Percentiles rank a stretch among this genome's conserved stretches.
Conservation (phyloP, 306 rosid species). For the Castanospermum australe region DNA sequence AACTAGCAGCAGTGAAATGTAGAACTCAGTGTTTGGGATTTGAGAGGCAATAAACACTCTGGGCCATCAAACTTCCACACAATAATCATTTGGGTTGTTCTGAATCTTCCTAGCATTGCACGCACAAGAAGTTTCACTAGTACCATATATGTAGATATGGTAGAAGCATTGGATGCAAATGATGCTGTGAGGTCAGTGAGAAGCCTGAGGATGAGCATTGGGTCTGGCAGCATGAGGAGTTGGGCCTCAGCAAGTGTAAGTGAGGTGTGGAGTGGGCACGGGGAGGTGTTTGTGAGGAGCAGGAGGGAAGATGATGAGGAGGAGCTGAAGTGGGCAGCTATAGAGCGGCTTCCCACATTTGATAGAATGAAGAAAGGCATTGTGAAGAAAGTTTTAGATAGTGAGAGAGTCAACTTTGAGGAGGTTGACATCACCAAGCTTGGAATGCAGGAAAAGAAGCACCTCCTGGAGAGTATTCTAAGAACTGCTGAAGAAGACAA, state of each 20-base stretch:
- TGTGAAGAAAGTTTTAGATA: slow-evolving; percentile 56
- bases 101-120: too few species aligned
- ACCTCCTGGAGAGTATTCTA: slow-evolving; percentile 53
- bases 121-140: too few species aligned
- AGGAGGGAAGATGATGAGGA: slow-evolving; percentile 57
- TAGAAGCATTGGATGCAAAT: slow-evolving; percentile 12
- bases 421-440: slow-evolving; percentile 67
- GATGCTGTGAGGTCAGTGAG: slow-evolving; percentile 19
- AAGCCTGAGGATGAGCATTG: slow-evolving; percentile 14
- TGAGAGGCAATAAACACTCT: too few species aligned
- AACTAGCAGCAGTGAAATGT: too few species aligned
- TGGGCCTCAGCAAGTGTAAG: slow-evolving; percentile 25
- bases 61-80: too few species aligned
- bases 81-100: too few species aligned
- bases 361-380: slow-evolving; percentile 65
- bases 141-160: too few species aligned
- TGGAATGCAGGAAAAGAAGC: slow-evolving; percentile 57
- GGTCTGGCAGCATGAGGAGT: slow-evolving; percentile 33
- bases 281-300: slow-evolving; percentile 31
- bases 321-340: slow-evolving; percentile 75
- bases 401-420: slow-evolving; percentile 45
- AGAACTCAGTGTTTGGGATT: too few species aligned
- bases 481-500: slow-evolving; percentile 66
- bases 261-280: background rate
- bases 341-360: slow-evolving; percentile 80